Evolutionary conservation across 78 protist species (phyloP).

Genomic region (Polysphondylium violaceum): DNA sequence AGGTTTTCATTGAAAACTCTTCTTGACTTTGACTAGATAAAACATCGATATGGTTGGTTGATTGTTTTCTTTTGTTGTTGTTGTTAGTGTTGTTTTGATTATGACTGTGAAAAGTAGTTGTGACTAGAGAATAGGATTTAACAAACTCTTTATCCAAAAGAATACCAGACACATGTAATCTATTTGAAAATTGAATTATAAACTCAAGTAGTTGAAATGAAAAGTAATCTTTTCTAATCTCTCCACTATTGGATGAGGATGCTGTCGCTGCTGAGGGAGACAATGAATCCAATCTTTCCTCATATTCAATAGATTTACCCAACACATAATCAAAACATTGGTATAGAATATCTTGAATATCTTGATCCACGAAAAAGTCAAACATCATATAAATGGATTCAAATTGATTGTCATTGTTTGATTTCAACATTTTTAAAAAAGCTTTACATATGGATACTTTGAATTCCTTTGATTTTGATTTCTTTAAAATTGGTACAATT

Average conservation of each 20-base stretch:
- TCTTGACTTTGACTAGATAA: not conserved
- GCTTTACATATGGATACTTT: constrained; percentile 6
- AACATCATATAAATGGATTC: constrained; percentile 1
- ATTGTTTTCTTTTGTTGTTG: no score
- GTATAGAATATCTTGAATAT: constrained; percentile 3
- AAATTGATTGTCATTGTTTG: constrained; percentile 11
- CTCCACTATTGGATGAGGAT: not conserved
- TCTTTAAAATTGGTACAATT: constrained; percentile 5
- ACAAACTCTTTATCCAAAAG: not conserved
- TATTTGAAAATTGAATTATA: not conserved
- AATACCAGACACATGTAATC: constrained; percentile 3
- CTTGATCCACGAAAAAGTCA: not conserved
- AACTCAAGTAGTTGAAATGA: not conserved
- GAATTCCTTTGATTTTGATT: constrained; percentile 1
- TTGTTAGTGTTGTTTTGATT: no score
- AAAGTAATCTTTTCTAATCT: not conserved
- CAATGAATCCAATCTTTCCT: no score
- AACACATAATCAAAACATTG: constrained; percentile 30
- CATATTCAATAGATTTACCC: not conserved
- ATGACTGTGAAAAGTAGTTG: no score
- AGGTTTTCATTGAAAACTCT: not conserved
- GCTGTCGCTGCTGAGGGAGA: no score
- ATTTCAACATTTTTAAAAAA: constrained; percentile 16
- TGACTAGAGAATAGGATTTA: not conserved
- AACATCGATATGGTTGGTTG: no score